Base-by-base conservation (phyloP, 1,284 basidiomycete species). In the Pseudozyma sp. region DNA sequence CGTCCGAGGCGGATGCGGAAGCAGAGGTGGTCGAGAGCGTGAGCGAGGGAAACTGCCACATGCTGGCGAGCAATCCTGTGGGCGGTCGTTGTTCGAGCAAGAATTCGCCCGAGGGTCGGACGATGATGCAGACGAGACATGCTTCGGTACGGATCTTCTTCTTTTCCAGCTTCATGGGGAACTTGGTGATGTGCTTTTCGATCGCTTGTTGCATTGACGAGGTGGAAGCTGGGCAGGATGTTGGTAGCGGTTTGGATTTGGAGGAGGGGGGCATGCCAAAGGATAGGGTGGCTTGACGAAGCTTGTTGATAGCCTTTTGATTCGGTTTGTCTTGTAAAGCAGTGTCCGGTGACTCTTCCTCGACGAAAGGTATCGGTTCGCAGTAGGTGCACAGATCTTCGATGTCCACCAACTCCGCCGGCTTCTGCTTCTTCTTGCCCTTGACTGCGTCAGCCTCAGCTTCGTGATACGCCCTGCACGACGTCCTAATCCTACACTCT, bases 121-220 rank as follows among this genome's bases (percentile, higher is more conserved):
- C 47, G 17, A 97, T 86, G 17, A 94, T 89, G 79, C 90, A 92
- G 19, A 97, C 94, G 7, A 91, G 87, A 80, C 94, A 93, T 42
- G 92, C 86, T 82, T 98, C 95, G 79, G 92, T 90, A 42, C 94
- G 87, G 3, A 90, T 89, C 79, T 90, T 92, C 86, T 94, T 95
- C 76, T 92, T 91, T 61, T 90, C 89, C 11, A 88, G 89, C 80
- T 91, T 92, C 92, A 97, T 93, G 0, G 96, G 96, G 83, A 92
- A 97, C 17, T 89, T 86, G 9, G 89, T 91, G 33, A 93, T 91
- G 64, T 77, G 71, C 19, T 46, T 54, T 52, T 73, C 75, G 30
- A 69, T 56, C n/a, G 54, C 39, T 7, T 53, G 37, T 1, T 19
- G 29, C 16, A 42, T 11, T 7, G 17, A 34, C 35, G 4, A 9